A percentile compares a stretch with the other conserved stretches of the same genome.
phyloP scores from a whole-genome alignment of 2,329 filamentous ascomycete species.

The Westerdykella aurantiaca region DNA sequence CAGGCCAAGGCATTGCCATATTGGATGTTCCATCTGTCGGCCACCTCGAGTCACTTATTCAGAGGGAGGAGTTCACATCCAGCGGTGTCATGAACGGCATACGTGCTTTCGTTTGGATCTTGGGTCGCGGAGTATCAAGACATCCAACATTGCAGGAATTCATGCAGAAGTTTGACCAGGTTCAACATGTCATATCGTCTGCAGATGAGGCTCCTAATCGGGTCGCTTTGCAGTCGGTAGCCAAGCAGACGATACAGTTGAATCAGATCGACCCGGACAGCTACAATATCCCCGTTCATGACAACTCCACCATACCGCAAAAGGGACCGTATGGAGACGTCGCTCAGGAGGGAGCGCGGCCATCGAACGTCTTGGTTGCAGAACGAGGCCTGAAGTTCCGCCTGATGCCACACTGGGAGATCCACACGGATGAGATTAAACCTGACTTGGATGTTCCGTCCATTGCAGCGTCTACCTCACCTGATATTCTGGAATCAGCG shows the following conservation, averaged over 20 bases:
- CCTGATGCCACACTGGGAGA: slow-evolving; percentile 43
- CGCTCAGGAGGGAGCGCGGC: not conserved
- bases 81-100: slow-evolving; percentile 61
- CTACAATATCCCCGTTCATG: slow-evolving; percentile 64
- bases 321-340: slow-evolving; percentile 9
- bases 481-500: slow-evolving; percentile 52
- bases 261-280: slow-evolving; percentile 66
- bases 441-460: slow-evolving; percentile 44
- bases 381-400: slow-evolving; percentile 40
- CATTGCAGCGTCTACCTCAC: slow-evolving; percentile 40
- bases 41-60: slow-evolving; percentile 65
- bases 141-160: slow-evolving; percentile 63
- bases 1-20: slow-evolving; percentile 70
- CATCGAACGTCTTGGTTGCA: slow-evolving; percentile 23
- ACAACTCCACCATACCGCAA: slow-evolving; percentile 50
- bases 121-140: slow-evolving; percentile 61
- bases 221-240: slow-evolving; percentile 62
- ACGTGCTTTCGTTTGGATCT: slow-evolving; percentile 70
- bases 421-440: slow-evolving; percentile 19
- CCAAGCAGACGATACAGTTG: slow-evolving; percentile 62
- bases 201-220: slow-evolving; percentile 69
- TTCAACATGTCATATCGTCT: slow-evolving; percentile 74
- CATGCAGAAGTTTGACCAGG: slow-evolving; percentile 54
- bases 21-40: slow-evolving; percentile 68
- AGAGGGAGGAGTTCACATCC: slow-evolving; percentile 66